Evolutionary conservation across 148 eudicot species (phyloP), one percentile per base, ranked within the genome.

Genomic region (Tetragonia tetragonoides): DNA sequence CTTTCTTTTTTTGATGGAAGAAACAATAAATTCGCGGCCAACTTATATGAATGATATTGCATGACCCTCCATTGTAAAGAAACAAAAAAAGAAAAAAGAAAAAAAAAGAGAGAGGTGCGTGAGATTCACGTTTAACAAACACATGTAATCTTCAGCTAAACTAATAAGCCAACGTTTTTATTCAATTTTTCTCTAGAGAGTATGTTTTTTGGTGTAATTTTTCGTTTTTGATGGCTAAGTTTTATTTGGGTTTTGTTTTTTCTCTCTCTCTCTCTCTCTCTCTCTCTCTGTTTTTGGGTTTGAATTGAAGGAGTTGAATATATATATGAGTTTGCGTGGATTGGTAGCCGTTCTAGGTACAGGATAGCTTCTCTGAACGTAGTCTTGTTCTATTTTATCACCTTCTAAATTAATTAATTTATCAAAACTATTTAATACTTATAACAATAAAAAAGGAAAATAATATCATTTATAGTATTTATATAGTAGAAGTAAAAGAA

Each of bases 71-170:
- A n/a, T n/a, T n/a, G n/a, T n/a, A n/a, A n/a, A n/a, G n/a, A n/a
- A n/a, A n/a, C n/a, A n/a, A n/a, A n/a, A n/a, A n/a, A n/a, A n/a
- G n/a, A n/a, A n/a, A n/a, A n/a, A n/a, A n/a, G n/a, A n/a, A n/a
- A n/a, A n/a, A n/a, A n/a, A n/a, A n/a, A n/a, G n/a, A n/a, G n/a
- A n/a, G n/a, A n/a, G n/a, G n/a, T n/a, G n/a, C n/a, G n/a, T n/a
- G n/a, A n/a, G n/a, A n/a, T n/a, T n/a, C 97, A 91, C 97, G 86
- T 88, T 90, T 82, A 67, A 69, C 57, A 85, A 83, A 83, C 89
- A 86, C 86, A 81, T 88, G 80, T 72, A 83, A 69, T 64, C 74
- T 42, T 51, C 20, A 16, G 14, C 15, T 53, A 6, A 38, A 37
- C 15, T 10, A 63, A 66, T 6, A 34, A 65, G 28, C 34, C 0